phyloP scores from a whole-genome alignment of 306 rosid species.

The Amphicarpaea edgeworthii region DNA sequence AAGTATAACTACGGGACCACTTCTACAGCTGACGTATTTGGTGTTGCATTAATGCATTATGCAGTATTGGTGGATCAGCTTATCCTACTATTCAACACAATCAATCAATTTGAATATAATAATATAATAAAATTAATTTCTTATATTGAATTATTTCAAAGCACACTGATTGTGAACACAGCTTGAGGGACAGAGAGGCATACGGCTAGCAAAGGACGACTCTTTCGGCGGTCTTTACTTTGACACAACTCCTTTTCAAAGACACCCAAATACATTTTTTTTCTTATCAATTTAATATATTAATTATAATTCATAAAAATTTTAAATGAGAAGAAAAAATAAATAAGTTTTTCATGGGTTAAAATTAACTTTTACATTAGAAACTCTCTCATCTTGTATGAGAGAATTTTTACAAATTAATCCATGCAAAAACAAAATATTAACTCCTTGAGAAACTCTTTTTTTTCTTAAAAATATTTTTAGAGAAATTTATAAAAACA shows the following conservation, averaged over 20 bases:
- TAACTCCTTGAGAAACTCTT: too few relatives aligned
- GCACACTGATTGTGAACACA: not conserved
- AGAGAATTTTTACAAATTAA: too few relatives aligned
- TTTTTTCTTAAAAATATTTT: too few relatives aligned
- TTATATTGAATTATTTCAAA: not conserved
- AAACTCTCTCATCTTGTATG: too few relatives aligned
- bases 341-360: too few relatives aligned
- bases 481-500: too few relatives aligned
- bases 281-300: not conserved
- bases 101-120: not conserved
- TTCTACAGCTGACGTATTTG: not conserved
- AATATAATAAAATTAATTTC: not conserved
- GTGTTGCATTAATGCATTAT: not conserved
- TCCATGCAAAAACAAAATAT: too few relatives aligned
- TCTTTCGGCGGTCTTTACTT: conserved; percentile 55
- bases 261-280: not conserved
- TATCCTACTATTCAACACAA: not conserved
- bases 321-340: too few relatives aligned
- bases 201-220: conserved; percentile 51
- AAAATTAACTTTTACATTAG: too few relatives aligned
- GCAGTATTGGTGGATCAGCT: not conserved
- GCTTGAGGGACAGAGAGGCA: not conserved
- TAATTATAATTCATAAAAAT: too few relatives aligned
- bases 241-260: conserved; percentile 36
- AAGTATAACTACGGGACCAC: not conserved